Evolutionary conservation across 208 protist genomes (phyloP).

Genomic region (Acanthamoeba castellanii): DNA sequence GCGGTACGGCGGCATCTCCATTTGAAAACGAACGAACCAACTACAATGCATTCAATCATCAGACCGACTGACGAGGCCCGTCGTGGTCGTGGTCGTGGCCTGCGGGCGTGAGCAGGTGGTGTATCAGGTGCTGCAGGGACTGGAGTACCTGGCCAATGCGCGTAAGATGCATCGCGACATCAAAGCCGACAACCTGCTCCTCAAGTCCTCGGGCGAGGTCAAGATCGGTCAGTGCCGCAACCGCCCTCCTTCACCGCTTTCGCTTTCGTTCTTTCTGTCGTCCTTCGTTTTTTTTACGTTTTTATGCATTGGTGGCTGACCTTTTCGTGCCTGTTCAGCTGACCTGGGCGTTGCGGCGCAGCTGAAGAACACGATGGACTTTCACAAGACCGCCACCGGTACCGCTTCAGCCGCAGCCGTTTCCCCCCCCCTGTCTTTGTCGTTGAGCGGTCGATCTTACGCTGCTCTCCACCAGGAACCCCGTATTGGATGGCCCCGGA

Average conservation of each 20-base stretch:
- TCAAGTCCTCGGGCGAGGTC: constrained; percentile 42
- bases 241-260: background rate
- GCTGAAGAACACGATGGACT: constrained; percentile 52
- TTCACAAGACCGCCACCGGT: constrained; percentile 37
- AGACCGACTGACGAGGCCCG: no score
- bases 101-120: background rate
- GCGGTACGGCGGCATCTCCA: background rate
- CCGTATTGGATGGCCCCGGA: constrained; percentile 62
- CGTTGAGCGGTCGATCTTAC: no score
- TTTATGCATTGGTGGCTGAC: background rate
- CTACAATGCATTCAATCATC: no score
- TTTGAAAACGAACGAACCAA: no score
- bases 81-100: background rate
- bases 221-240: constrained; percentile 50
- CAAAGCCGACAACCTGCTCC: constrained; percentile 59
- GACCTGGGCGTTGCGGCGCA: constrained; percentile 60
- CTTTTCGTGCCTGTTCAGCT: background rate
- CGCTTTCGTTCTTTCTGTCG: background rate
- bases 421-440: no score
- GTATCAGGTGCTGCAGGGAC: background rate
- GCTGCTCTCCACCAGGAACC: background rate
- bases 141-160: constrained; percentile 12
- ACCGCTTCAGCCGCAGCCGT: no score
- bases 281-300: background rate
- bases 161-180: constrained; percentile 69